Percentiles rank a stretch among this genome's conserved stretches.
These are phyloP conservation scores for Sugiyamaella novakii DNA, from an alignment of 1,139 yeast species.

Conservation along the genomic window DNA sequence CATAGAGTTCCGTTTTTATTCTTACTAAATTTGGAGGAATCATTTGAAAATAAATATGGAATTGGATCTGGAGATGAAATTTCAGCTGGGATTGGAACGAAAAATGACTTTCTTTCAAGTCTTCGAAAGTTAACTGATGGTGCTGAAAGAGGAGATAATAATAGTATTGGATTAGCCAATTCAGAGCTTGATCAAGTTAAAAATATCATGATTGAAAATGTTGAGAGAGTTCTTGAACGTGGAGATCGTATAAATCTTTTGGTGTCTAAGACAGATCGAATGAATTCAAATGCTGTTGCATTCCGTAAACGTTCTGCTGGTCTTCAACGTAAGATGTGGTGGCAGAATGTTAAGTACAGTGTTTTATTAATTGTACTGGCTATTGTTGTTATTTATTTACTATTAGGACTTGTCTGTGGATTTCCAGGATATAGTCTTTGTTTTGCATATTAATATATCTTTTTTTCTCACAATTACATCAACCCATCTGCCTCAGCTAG, in stretches of 20 bases:
- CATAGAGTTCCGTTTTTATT: constrained; percentile 42
- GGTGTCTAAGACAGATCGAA: constrained; percentile 78
- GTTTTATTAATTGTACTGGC: constrained; percentile 1
- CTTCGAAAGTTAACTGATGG: constrained; percentile 28
- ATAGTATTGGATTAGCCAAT: constrained; percentile 38
- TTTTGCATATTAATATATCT: neutral
- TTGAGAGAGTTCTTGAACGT: constrained; percentile 60
- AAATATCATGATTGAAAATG: constrained; percentile 46
- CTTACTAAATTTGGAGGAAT: constrained; percentile 37
- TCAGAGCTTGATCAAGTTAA: constrained; percentile 46
- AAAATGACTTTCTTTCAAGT: constrained; percentile 22
- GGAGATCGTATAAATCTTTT: constrained; percentile 77
- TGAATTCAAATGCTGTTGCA: constrained; percentile 67
- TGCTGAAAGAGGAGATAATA: constrained; percentile 36
- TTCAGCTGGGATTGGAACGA: neutral
- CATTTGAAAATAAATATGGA: constrained; percentile 24
- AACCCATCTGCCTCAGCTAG: too few species aligned
- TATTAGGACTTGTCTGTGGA: constrained; percentile 11
- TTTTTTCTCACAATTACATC: too few species aligned
- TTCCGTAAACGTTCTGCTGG: constrained; percentile 72
- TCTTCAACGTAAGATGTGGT: constrained; percentile 61
- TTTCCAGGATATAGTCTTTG: constrained; percentile 7
- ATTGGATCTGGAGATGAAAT: constrained; percentile 5
- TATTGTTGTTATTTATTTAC: neutral
- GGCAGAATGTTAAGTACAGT: constrained; percentile 37